These are phyloP conservation scores for Cutaneotrichosporon sp. DNA, from an alignment of 1,284 basidiomycete genomes.

Conservation along the genomic window DNA sequence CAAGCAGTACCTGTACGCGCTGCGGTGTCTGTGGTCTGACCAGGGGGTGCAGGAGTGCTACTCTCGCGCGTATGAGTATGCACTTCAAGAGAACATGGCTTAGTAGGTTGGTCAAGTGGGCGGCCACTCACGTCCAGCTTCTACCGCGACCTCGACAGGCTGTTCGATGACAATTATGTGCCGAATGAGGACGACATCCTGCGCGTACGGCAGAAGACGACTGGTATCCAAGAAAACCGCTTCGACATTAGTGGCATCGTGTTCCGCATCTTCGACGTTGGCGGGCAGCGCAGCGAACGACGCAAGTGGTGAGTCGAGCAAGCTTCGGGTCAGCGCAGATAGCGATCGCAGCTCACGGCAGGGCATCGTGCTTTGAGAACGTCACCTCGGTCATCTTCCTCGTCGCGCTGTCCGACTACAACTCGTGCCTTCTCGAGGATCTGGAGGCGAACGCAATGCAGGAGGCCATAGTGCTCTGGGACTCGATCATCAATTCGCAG, in stretches of 20 bases:
- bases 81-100: conserved; percentile 69
- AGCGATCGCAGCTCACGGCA: too few relatives aligned
- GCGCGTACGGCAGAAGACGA: conserved; percentile 73
- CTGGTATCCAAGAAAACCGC: conserved; percentile 81
- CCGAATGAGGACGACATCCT: conserved; percentile 80
- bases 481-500: conserved; percentile 82
- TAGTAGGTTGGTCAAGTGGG: conserved; percentile 52
- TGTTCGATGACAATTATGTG: conserved; percentile 67
- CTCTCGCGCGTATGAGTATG: conserved; percentile 73
- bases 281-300: conserved; percentile 87
- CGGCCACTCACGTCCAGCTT: conserved; percentile 51
- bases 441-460: conserved; percentile 98
- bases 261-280: conserved; percentile 80
- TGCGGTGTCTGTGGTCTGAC: conserved; percentile 74
- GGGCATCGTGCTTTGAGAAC: conserved; percentile 73
- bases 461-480: conserved; percentile 92
- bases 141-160: conserved; percentile 67
- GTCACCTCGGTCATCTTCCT: conserved; percentile 93
- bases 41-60: conserved; percentile 67
- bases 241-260: conserved; percentile 55
- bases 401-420: conserved; percentile 89
- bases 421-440: conserved; percentile 90
- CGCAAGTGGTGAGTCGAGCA: conserved; percentile 67
- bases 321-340: not conserved
- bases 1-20: conserved; percentile 57